Conservation (phyloP, 2,329 filamentous ascomycete genomes). For the Acephala macrosclerotiorum region DNA sequence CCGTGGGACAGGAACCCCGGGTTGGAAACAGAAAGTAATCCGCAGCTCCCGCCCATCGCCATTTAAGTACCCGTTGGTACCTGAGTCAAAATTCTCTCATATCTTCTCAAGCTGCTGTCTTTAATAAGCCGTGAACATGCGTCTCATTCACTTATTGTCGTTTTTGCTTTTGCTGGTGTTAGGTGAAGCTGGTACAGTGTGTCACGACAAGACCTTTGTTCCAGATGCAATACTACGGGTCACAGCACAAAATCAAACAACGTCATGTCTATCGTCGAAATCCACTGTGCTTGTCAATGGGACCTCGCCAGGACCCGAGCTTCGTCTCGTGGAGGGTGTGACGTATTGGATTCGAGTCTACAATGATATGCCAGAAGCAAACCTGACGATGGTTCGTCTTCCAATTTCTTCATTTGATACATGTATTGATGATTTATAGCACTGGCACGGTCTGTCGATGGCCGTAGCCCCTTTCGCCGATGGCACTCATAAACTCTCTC, state of each 20-base stretch:
- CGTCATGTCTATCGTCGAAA: slow-evolving; percentile 48
- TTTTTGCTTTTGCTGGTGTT: slow-evolving; percentile 9
- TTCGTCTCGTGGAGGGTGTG: slow-evolving; percentile 51
- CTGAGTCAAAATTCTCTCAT: slow-evolving; percentile 15
- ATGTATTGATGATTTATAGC: slow-evolving; percentile 44
- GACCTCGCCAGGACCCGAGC: slow-evolving; percentile 53
- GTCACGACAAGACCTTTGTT: slow-evolving; percentile 37
- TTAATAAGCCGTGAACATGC: slow-evolving; percentile 9
- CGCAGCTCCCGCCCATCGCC: not conserved
- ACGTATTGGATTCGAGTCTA: slow-evolving; percentile 61
- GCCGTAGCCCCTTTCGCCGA: slow-evolving; percentile 59
- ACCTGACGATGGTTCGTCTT: slow-evolving; percentile 55
- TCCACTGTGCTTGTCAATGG: slow-evolving; percentile 55
- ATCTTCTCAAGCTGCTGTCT: slow-evolving; percentile 2
- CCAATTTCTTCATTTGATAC: not conserved
- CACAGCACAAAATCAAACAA: slow-evolving; percentile 46
- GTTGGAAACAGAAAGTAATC: not conserved
- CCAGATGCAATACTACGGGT: slow-evolving; percentile 52
- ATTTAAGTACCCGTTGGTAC: slow-evolving; percentile 6
- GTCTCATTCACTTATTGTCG: not conserved
- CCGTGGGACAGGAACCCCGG: not conserved
- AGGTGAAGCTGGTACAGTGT: not conserved
- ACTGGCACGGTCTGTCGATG: slow-evolving; percentile 62
- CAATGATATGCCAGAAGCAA: slow-evolving; percentile 57
- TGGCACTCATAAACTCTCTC: slow-evolving; percentile 56